Evolutionary conservation across 73 alveolate species (phyloP), one percentile per base, ranked within the genome.

Genomic region (Tetrahymena borealis): DNA sequence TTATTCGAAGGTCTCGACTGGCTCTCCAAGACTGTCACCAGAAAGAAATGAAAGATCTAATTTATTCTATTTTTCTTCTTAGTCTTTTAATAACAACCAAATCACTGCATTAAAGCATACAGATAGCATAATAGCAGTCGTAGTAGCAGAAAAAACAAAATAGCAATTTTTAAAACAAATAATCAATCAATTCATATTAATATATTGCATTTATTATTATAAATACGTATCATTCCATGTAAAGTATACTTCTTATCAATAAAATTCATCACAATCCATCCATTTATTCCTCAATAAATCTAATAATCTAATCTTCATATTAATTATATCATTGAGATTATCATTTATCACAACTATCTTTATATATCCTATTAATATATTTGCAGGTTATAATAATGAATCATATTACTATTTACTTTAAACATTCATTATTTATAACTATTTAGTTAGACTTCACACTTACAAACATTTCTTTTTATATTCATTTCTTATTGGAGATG

Each of bases 1-100:
- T 92, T 98, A 39, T 96, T 97, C 93, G 99, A 98, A 96, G 99
- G 99, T 12, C 95, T 98, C 32, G 99, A 97, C 97, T 98, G 99
- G 99, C 94, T 98, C 42, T 90, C 99, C 32, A 96, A 94, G 94
- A 91, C 91, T 6, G 94, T 96, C 33, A 77, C 95, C n/a, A 94
- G 92, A 92, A 96, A 96, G 94, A 95, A 96, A 39, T 92, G 95
- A 92, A 43, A 43, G 79, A 43, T 35, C 31, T 35, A n/a, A 43
- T 35, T 43, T 43, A n/a, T 43, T 35, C 79, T 35, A 43, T 43
- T 43, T 43, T n/a, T 43, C 79, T 43, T 43, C 79, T 40, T 40
- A 40, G 78, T 40, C 78, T 43, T 43, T 43, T 43, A 43, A 43
- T 16, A 43, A 43, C 28, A 43, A 35, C 33, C 7, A 43, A 43